Evolutionary conservation across 2,329 filamentous ascomycete species (phyloP).

Genomic region (Xylariaceae sp.): DNA sequence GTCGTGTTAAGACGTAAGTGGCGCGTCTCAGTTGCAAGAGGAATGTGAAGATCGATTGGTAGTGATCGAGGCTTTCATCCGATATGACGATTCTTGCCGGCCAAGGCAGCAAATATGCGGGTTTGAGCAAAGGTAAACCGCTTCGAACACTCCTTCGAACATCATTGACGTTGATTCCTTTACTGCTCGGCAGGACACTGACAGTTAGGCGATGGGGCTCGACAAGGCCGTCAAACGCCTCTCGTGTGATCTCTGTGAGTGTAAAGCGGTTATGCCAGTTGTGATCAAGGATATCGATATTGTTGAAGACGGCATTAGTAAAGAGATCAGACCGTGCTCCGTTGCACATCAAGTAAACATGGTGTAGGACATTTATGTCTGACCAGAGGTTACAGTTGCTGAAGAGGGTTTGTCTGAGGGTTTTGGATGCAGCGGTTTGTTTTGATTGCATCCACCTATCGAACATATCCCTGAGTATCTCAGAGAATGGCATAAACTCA

Average conservation of each 20-base stretch:
- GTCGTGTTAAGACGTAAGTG: conserved; percentile 59
- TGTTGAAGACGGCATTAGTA: conserved; percentile 66
- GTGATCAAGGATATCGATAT: conserved; percentile 58
- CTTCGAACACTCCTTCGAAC: conserved; percentile 56
- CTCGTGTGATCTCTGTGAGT: conserved; percentile 72
- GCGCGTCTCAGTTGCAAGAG: conserved; percentile 75
- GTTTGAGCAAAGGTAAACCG: conserved; percentile 57
- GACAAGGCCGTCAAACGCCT: conserved; percentile 59
- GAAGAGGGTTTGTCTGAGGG: conserved; percentile 64
- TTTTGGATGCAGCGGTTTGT: conserved; percentile 64
- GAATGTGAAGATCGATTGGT: conserved; percentile 70
- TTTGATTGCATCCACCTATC: conserved; percentile 73
- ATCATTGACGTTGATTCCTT: conserved; percentile 40
- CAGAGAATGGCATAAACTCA: conserved; percentile 63
- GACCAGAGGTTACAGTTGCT: conserved; percentile 63
- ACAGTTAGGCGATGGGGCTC: conserved; percentile 62
- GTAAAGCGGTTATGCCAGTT: conserved; percentile 79
- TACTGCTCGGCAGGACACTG: conserved; percentile 41
- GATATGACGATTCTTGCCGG: conserved; percentile 69
- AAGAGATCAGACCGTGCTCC: conserved; percentile 65
- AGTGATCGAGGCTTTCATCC: conserved; percentile 57
- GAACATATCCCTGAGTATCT: conserved; percentile 69
- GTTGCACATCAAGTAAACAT: conserved; percentile 74
- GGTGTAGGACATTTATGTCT: conserved; percentile 63
- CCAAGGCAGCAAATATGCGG: conserved; percentile 67